Evolutionary conservation across 164 flowering plant species (phyloP).

Genomic region (Stephania cephalantha): DNA sequence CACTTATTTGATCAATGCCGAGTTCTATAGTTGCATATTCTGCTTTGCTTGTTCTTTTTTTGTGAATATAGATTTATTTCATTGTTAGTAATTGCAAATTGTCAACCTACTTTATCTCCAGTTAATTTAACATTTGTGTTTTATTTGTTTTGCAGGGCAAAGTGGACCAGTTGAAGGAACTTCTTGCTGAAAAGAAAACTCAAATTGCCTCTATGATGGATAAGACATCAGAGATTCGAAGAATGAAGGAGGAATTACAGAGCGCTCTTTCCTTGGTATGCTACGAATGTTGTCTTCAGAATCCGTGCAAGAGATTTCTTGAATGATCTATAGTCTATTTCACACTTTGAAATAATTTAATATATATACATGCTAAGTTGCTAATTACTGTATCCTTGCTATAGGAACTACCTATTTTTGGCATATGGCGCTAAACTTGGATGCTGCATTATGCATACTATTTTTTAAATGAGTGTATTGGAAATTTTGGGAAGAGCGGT

Average conservation of each 20-base stretch:
- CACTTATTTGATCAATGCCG: neutral
- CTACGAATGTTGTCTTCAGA: conserved; percentile 1
- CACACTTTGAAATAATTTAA: too few relatives aligned
- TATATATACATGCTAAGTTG: too few relatives aligned
- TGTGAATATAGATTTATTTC: neutral
- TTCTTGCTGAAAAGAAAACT: conserved; percentile 42
- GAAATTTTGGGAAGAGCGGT: too few relatives aligned
- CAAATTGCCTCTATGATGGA: conserved; percentile 59
- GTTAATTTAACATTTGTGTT: conserved; percentile 1
- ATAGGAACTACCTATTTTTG: too few relatives aligned
- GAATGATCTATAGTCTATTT: too few relatives aligned
- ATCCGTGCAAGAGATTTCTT: neutral
- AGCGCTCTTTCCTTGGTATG: conserved; percentile 57
- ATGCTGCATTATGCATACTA: too few relatives aligned
- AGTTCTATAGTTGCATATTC: neutral
- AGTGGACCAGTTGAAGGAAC: conserved; percentile 38
- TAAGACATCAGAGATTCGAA: conserved; percentile 59
- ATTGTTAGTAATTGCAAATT: neutral
- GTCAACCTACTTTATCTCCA: neutral
- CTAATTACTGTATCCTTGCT: too few relatives aligned
- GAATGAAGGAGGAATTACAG: conserved; percentile 55
- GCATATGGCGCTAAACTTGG: too few relatives aligned
- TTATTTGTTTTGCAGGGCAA: conserved; percentile 37
- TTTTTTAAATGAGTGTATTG: too few relatives aligned
- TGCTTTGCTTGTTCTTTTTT: neutral